Conservation (phyloP, 441 rosid genomes). For the Euphorbia schlechtendalii region DNA sequence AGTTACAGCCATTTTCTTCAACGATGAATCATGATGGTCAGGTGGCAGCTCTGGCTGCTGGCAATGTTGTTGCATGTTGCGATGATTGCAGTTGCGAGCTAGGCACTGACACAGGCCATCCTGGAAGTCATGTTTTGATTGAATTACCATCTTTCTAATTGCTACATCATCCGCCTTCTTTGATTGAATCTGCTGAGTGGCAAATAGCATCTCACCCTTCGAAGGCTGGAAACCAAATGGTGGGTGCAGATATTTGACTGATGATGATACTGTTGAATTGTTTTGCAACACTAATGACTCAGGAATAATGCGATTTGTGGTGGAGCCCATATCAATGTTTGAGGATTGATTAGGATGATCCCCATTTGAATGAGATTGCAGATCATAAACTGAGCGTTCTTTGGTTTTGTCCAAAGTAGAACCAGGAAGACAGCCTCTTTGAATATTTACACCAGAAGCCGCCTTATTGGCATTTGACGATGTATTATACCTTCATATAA, state of each 20-base stretch:
- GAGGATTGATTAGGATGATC: conserved; percentile 42
- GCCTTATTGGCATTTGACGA: conserved; percentile 31
- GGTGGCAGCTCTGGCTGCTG: conserved; percentile 22
- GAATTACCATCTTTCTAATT: conserved; percentile 17
- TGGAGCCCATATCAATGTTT: conserved; percentile 44
- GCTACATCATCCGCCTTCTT: conserved; percentile 29
- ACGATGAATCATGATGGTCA: conserved; percentile 32
- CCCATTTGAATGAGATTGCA: conserved; percentile 30
- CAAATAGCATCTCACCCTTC: conserved; percentile 20
- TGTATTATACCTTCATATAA: conserved; percentile 38
- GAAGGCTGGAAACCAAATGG: conserved; percentile 31
- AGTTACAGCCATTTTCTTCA: conserved; percentile 33
- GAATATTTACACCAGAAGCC: conserved; percentile 26
- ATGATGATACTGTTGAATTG: conserved; percentile 33
- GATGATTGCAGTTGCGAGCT: conserved; percentile 21
- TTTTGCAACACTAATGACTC: conserved; percentile 28
- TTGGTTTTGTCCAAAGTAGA: conserved; percentile 29
- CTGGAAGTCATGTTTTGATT: conserved; percentile 25
- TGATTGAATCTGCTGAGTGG: conserved; percentile 20
- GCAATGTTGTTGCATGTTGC: conserved; percentile 20
- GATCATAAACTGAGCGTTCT: conserved; percentile 25
- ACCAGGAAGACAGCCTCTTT: conserved; percentile 33
- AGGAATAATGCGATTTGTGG: conserved; percentile 31
- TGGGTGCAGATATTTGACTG: conserved; percentile 28
- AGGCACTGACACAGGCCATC: conserved; percentile 29